Evolutionary conservation across 2,329 filamentous ascomycete species (phyloP).

Genomic region (Trichoderma asperellum): DNA sequence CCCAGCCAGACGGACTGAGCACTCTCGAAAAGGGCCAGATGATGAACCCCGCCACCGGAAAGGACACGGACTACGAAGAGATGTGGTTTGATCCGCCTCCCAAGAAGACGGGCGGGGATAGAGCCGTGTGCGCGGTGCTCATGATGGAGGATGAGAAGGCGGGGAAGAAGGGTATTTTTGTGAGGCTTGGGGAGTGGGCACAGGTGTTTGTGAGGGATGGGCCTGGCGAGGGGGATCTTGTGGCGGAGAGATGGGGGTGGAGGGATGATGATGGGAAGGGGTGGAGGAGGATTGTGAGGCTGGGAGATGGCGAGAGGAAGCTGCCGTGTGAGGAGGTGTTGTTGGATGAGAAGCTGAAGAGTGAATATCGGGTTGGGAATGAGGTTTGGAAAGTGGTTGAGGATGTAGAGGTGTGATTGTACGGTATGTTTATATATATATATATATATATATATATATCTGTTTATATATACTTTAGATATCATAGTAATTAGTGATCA

Average conservation of each 20-base stretch:
- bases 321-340: constrained; percentile 43
- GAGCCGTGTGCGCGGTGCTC: constrained; percentile 46
- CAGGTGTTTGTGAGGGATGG: constrained; percentile 60
- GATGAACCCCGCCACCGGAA: constrained; percentile 59
- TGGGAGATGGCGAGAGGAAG: constrained; percentile 41
- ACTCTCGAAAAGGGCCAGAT: constrained; percentile 63
- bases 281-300: constrained; percentile 45
- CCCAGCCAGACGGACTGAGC: constrained; percentile 42
- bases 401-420: constrained; percentile 3
- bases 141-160: constrained; percentile 41
- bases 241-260: constrained; percentile 61
- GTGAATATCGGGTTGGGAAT: background rate
- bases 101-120: constrained; percentile 16
- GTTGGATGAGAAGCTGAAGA: constrained; percentile 14
- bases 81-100: constrained; percentile 60
- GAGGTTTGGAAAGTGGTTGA: constrained; percentile 31
- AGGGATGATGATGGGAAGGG: constrained; percentile 30
- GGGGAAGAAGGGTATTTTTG: constrained; percentile 52
- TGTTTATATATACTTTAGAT: too few species aligned
- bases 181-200: constrained; percentile 57
- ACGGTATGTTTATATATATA: constrained; percentile 24
- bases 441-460: background rate
- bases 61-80: constrained; percentile 65
- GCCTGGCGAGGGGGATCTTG: constrained; percentile 38
- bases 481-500: too few species aligned